Evolutionary conservation across 108 stramenopile species (phyloP).

Genomic region (Cyclotella choctawhatcheeana): DNA sequence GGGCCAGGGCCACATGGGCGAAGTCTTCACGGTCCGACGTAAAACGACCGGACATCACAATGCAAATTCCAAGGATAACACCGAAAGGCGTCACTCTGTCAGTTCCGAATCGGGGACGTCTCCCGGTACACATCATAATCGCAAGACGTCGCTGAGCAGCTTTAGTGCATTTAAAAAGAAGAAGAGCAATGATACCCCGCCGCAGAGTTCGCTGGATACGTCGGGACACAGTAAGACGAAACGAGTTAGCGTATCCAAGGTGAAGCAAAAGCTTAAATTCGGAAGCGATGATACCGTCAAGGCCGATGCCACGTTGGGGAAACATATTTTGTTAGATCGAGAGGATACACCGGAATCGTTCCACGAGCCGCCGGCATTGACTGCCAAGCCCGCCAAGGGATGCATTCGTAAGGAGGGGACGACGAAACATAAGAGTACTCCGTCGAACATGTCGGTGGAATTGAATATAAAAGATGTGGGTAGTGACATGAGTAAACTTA

Average conservation of each 20-base stretch:
- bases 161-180: background rate
- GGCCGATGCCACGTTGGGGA: slow-evolving; percentile 26
- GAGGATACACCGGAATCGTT: slow-evolving; percentile 1
- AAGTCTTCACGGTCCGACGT: slow-evolving; percentile 58
- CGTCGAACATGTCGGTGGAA: slow-evolving; percentile 10
- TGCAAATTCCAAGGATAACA: slow-evolving; percentile 24
- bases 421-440: background rate
- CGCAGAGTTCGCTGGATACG: background rate
- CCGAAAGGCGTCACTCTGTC: background rate
- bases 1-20: slow-evolving; percentile 61
- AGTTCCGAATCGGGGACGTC: too few species aligned
- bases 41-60: slow-evolving; percentile 52
- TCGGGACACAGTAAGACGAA: background rate
- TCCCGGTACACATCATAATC: background rate
- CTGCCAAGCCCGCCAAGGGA: slow-evolving; percentile 16
- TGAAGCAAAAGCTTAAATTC: slow-evolving; percentile 6
- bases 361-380: slow-evolving; percentile 12
- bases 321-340: slow-evolving; percentile 21
- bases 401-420: too few species aligned
- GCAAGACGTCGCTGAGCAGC: background rate
- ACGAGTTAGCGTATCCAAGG: background rate
- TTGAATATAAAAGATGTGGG: background rate
- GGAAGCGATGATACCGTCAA: slow-evolving; percentile 2
- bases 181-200: background rate
- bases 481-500: slow-evolving; percentile 17